These are phyloP conservation scores for Gyrodon lividus DNA, from an alignment of 768 basidiomycete genomes.

Conservation along the genomic window DNA sequence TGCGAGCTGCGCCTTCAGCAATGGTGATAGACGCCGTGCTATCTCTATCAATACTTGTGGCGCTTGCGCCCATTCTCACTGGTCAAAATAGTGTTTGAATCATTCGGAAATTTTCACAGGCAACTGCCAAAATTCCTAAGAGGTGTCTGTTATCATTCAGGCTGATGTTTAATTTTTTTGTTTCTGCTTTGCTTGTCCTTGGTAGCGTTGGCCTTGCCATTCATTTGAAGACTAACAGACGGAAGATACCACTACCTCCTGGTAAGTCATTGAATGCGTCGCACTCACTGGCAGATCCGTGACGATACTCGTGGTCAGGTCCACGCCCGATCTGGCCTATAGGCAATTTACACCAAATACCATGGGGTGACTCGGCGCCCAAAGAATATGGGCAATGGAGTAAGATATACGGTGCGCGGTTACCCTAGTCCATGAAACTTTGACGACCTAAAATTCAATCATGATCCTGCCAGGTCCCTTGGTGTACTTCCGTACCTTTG, in stretches of 20 bases:
- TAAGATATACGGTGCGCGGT: neutral
- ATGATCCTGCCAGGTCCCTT: conserved; percentile 13
- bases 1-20: neutral
- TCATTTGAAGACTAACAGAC: neutral
- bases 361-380: neutral
- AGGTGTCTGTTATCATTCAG: neutral
- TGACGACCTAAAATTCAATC: neutral
- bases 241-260: neutral
- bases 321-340: neutral
- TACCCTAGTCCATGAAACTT: neutral
- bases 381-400: neutral
- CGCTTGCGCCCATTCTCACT: neutral
- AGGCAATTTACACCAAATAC: neutral
- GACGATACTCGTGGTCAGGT: neutral
- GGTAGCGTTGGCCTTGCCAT: neutral
- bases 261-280: neutral
- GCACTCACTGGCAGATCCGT: neutral
- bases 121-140: too few species aligned
- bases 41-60: neutral
- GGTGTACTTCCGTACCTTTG: conserved; percentile 11
- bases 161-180: neutral
- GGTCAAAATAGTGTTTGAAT: neutral
- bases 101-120: neutral
- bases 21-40: neutral
- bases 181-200: neutral